These are phyloP conservation scores for Andrographis paniculata DNA, from an alignment of 305 asterid species.

Conservation along the genomic window DNA sequence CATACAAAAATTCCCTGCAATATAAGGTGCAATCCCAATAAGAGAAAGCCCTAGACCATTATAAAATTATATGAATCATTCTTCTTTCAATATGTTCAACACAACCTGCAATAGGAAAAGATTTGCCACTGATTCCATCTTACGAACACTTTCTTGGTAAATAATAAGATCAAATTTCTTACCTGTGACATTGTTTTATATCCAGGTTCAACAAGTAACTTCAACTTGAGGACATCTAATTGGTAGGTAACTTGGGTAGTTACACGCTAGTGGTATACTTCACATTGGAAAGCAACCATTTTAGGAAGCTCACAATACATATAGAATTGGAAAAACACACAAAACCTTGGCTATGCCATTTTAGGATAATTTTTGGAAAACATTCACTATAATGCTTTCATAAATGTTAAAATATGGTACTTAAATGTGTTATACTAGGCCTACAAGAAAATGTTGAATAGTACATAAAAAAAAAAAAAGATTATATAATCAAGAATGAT, in stretches of 20 bases:
- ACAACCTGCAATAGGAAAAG: conserved; percentile 55
- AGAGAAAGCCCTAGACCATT: conserved; percentile 91
- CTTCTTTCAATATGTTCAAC: conserved; percentile 79
- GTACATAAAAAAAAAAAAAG: no score
- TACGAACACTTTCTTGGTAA: conserved; percentile 5
- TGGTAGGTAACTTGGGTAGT: conserved; percentile 88
- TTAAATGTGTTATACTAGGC: no score
- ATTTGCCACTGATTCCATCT: conserved; percentile 16
- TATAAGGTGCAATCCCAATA: conserved; percentile 89
- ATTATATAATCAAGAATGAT: no score
- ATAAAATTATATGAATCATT: conserved; percentile 73
- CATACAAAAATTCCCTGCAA: conserved; percentile 91
- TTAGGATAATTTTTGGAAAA: no score
- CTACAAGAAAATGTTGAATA: no score
- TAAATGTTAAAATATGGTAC: no score
- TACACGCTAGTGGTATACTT: no score
- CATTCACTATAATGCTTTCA: no score
- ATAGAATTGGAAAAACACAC: no score
- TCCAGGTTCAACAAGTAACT: conserved; percentile 91
- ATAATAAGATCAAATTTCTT: conserved; percentile 13
- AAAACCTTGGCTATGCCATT: no score
- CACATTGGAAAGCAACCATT: no score
- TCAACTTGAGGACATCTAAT: conserved; percentile 77
- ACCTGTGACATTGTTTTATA: conserved; percentile 83
- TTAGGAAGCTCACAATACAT: no score